Evolutionary conservation across 495 filamentous ascomycete genomes (phyloP).

Genomic region (Rusavskia elegans): DNA sequence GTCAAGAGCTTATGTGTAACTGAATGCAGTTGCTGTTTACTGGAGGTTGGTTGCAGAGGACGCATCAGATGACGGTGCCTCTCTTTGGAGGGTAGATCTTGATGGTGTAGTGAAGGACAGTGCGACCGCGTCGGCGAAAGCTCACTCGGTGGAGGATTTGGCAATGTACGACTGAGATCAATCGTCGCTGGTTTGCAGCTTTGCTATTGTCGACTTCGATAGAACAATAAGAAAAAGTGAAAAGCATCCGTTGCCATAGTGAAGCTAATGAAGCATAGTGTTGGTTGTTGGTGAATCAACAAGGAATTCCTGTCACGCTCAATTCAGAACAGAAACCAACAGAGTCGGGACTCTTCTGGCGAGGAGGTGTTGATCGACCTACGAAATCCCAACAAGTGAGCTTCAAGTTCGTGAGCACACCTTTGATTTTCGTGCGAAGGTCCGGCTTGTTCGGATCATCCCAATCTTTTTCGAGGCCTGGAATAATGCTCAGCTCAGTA

Average conservation of each 20-base stretch:
- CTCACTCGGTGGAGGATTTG: neutral
- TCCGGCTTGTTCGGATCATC: neutral
- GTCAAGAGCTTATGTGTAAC: slow-evolving; percentile 1
- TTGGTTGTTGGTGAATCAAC: too few species aligned
- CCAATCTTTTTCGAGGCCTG: neutral
- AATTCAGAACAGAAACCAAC: too few species aligned
- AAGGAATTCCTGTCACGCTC: too few species aligned
- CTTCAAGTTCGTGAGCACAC: neutral
- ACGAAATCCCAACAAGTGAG: neutral
- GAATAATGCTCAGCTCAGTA: neutral
- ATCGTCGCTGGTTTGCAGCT: neutral
- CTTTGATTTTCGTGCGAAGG: neutral
- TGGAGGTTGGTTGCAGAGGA: neutral
- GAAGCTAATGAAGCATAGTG: too few species aligned
- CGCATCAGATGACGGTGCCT: neutral
- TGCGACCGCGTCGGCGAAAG: neutral
- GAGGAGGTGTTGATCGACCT: neutral
- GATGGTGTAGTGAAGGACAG: neutral
- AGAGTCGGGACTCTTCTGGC: neutral
- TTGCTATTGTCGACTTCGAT: too few species aligned
- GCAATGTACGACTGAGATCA: neutral
- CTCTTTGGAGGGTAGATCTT: neutral
- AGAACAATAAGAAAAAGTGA: too few species aligned
- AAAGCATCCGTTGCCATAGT: too few species aligned
- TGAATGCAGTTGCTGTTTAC: neutral